A percentile compares a stretch with the other conserved stretches of the same genome.
Conservation (phyloP, 805 yeast species). For the Candida ipomoeae region DNA sequence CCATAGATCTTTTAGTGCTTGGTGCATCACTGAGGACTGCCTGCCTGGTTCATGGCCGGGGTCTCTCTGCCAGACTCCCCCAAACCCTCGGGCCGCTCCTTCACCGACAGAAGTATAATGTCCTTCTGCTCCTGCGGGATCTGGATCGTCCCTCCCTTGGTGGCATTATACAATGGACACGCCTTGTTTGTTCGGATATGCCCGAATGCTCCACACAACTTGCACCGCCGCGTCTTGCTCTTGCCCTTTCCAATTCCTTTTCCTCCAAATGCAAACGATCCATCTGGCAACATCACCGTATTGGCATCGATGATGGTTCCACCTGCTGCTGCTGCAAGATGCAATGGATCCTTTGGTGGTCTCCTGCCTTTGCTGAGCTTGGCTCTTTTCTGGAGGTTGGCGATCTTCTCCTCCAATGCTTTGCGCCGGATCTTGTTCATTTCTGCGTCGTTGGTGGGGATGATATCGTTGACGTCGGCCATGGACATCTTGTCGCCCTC, state of each 20-base stretch:
- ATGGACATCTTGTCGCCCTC: conserved; percentile 52
- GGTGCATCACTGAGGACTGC: neutral
- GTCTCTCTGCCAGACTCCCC: conserved; percentile 7
- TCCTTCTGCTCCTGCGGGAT: conserved; percentile 19
- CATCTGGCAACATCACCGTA: conserved; percentile 42
- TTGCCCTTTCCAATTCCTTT: conserved; percentile 72
- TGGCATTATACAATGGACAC: conserved; percentile 73
- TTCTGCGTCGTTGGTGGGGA: conserved; percentile 79
- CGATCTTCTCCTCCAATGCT: conserved; percentile 76
- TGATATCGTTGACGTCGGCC: conserved; percentile 66
- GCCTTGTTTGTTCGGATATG: conserved; percentile 89
- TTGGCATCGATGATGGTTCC: conserved; percentile 41
- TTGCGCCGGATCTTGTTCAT: conserved; percentile 73
- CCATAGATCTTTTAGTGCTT: too few relatives aligned
- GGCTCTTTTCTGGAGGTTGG: conserved; percentile 72
- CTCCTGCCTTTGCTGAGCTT: conserved; percentile 45
- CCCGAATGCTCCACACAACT: conserved; percentile 92
- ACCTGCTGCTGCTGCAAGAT: conserved; percentile 41
- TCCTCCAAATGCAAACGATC: conserved; percentile 48
- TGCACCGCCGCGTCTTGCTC: conserved; percentile 76
- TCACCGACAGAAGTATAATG: conserved; percentile 15
- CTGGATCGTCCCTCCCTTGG: conserved; percentile 27
- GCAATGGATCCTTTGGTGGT: conserved; percentile 30
- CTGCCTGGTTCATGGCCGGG: neutral
- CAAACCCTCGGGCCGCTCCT: conserved; percentile 10